These are phyloP conservation scores for Elymus sibiricus DNA, from an alignment of 176 grass and related monocot species.

Conservation along the genomic window DNA sequence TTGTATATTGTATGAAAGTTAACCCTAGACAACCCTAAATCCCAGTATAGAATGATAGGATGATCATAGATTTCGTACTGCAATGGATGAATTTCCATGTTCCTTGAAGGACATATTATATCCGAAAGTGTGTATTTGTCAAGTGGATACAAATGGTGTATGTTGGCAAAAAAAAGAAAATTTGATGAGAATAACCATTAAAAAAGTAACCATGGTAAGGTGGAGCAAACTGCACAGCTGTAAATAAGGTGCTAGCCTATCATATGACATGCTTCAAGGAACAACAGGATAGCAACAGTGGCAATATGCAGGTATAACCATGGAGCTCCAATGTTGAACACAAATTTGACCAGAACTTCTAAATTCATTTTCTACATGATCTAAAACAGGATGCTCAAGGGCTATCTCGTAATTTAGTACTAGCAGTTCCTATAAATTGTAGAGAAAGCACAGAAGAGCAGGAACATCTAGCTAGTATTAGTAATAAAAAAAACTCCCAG, in stretches of 20 bases:
- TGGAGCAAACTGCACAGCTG: not conserved
- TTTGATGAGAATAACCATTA: not conserved
- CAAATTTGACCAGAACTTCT: not conserved
- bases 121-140: conserved; percentile 11
- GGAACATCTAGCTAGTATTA: not conserved
- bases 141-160: conserved; percentile 4
- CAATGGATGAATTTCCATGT: not conserved
- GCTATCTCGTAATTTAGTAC: not conserved
- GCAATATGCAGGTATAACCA: not conserved
- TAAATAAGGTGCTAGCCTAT: conserved; percentile 11
- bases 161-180: conserved; percentile 1
- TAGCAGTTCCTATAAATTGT: conserved; percentile 7
- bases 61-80: conserved; percentile 1
- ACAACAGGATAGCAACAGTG: not conserved
- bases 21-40: conserved; percentile 7
- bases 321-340: not conserved
- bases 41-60: not conserved
- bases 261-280: not conserved
- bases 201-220: not conserved
- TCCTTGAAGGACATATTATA: conserved; percentile 8
- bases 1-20: not conserved
- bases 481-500: not conserved
- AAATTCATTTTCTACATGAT: not conserved
- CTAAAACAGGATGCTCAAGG: not conserved
- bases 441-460: conserved; percentile 12